These are phyloP conservation scores for Blastobotrys buckinghamii DNA, from an alignment of 1,139 yeast genomes.

Conservation along the genomic window DNA sequence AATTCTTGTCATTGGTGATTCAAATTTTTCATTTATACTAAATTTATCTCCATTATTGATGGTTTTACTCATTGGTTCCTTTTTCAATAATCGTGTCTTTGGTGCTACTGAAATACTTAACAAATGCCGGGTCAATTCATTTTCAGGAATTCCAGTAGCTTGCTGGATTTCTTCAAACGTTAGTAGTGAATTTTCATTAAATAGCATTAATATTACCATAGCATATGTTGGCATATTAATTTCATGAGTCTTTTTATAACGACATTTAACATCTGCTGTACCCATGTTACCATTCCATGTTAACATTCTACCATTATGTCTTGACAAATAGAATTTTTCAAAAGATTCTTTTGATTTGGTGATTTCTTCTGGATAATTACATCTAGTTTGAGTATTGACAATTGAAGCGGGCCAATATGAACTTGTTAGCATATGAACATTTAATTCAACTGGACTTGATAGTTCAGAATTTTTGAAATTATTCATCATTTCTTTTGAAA, in stretches of 20 bases:
- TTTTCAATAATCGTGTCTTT: constrained; percentile 62
- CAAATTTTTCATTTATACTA: constrained; percentile 62
- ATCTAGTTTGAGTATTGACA: constrained; percentile 46
- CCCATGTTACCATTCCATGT: constrained; percentile 81
- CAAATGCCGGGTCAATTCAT: constrained; percentile 68
- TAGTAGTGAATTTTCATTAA: constrained; percentile 49
- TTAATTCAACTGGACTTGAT: constrained; percentile 34
- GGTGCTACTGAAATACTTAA: constrained; percentile 87
- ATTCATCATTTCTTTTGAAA: constrained; percentile 54
- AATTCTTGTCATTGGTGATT: constrained; percentile 64
- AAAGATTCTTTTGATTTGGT: constrained; percentile 39
- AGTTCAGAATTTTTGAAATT: constrained; percentile 34
- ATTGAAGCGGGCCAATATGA: constrained; percentile 59
- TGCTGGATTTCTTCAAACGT: constrained; percentile 59
- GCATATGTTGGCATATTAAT: constrained; percentile 78
- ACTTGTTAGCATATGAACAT: constrained; percentile 51
- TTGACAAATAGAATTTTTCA: constrained; percentile 49
- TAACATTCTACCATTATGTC: constrained; percentile 68
- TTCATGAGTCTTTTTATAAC: constrained; percentile 60
- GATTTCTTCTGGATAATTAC: constrained; percentile 49
- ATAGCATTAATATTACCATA: constrained; percentile 67
- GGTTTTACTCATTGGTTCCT: constrained; percentile 70
- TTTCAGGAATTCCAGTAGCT: constrained; percentile 64
- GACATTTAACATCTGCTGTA: constrained; percentile 57
- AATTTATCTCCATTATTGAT: constrained; percentile 57